These are phyloP conservation scores for Candida dubliniensis DNA, from an alignment of 1,139 yeast species.

Conservation along the genomic window DNA sequence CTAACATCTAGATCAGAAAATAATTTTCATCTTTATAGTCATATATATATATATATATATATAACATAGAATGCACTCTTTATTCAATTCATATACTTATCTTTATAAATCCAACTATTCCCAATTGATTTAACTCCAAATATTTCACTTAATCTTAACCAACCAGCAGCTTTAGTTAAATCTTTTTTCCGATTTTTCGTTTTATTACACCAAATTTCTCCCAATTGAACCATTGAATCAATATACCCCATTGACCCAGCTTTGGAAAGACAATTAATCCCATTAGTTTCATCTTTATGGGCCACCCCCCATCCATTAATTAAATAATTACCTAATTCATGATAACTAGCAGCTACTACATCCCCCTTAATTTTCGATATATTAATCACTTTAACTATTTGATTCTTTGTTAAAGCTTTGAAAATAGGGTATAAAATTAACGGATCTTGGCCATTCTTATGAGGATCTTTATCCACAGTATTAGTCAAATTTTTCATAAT, in stretches of 20 bases:
- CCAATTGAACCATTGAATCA: slow-evolving; percentile 71
- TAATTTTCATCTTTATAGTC: not conserved
- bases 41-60: not conserved
- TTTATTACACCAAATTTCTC: slow-evolving; percentile 64
- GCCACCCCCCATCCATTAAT: slow-evolving; percentile 61
- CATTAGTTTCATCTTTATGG: slow-evolving; percentile 55
- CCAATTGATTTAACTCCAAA: slow-evolving; percentile 68
- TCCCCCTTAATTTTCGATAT: slow-evolving; percentile 30
- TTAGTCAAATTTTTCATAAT: slow-evolving; percentile 25
- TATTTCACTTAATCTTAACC: slow-evolving; percentile 67
- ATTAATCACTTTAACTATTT: slow-evolving; percentile 28
- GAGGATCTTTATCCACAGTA: slow-evolving; percentile 15
- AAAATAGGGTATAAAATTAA: slow-evolving; percentile 26
- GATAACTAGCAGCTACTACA: slow-evolving; percentile 33
- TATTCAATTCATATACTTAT: slow-evolving; percentile 47
- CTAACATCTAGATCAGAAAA: no score
- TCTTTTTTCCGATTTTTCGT: slow-evolving; percentile 60
- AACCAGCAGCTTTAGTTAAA: slow-evolving; percentile 62
- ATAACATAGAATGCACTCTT: not conserved
- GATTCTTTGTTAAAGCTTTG: slow-evolving; percentile 24
- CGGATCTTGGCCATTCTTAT: slow-evolving; percentile 32
- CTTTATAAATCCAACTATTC: slow-evolving; percentile 77
- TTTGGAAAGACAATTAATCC: slow-evolving; percentile 59
- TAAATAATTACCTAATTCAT: slow-evolving; percentile 63
- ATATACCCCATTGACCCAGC: slow-evolving; percentile 71